Evolutionary conservation across 1,284 basidiomycete genomes (phyloP).

Genomic region (Acaromyces ingoldii): DNA sequence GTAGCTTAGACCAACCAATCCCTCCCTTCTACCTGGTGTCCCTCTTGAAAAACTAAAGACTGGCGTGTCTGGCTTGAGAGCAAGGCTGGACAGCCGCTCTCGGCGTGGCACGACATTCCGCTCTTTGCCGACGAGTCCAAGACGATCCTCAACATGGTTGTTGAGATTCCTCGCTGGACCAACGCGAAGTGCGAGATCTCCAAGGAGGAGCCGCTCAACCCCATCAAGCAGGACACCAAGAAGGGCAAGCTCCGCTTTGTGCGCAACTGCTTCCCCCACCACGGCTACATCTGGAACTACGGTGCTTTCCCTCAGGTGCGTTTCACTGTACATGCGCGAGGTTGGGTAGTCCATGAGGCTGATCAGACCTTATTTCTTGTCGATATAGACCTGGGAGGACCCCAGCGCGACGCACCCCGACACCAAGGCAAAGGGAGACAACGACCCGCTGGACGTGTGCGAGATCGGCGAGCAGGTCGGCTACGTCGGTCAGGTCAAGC

Average conservation of each 20-base stretch:
- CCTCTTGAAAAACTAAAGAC: slow-evolving; percentile 66
- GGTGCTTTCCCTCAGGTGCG: slow-evolving; percentile 82
- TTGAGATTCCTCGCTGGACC: slow-evolving; percentile 96
- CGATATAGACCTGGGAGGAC: slow-evolving; percentile 91
- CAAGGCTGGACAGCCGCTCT: slow-evolving; percentile 43
- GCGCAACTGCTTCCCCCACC: slow-evolving; percentile 99
- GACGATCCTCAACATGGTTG: slow-evolving; percentile 60
- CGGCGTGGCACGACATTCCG: slow-evolving; percentile 50
- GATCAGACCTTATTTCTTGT: no score
- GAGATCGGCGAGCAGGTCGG: slow-evolving; percentile 99
- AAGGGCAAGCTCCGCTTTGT: slow-evolving; percentile 93
- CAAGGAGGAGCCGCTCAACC: slow-evolving; percentile 96
- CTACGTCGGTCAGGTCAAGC: slow-evolving; percentile 96
- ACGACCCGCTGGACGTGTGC: slow-evolving; percentile 98
- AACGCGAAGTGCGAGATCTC: slow-evolving; percentile 96
- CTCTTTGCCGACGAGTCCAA: slow-evolving; percentile 50
- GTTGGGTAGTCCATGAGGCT: no score
- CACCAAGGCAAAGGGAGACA: slow-evolving; percentile 98
- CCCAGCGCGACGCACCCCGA: slow-evolving; percentile 80
- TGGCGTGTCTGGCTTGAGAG: slow-evolving; percentile 86
- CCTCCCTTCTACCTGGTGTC: no score
- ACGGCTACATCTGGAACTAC: slow-evolving; percentile 65
- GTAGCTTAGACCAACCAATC: neutral
- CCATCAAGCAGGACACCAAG: slow-evolving; percentile 98
- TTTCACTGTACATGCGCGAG: slow-evolving; percentile 5